These are phyloP conservation scores for Phytophthora constricta DNA, from an alignment of 352 stramenopile species.

Conservation along the genomic window DNA sequence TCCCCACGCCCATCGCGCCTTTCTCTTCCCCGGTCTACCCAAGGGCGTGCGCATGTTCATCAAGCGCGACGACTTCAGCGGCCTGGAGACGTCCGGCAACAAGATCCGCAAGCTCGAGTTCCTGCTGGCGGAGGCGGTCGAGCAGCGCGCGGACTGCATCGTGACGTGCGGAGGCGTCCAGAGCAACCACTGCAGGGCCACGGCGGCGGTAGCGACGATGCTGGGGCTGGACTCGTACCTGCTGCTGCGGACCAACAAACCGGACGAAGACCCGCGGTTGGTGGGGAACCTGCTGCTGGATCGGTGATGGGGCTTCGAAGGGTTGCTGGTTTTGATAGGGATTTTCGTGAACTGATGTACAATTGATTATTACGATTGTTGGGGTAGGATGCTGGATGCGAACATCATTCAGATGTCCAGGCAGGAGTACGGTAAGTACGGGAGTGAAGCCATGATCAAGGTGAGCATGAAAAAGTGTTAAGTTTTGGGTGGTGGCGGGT, in stretches of 20 bases:
- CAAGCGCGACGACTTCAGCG: conserved; percentile 90
- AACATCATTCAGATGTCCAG: conserved; percentile 83
- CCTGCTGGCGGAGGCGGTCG: conserved; percentile 90
- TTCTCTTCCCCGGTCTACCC: conserved; percentile 73
- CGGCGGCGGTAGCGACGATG: conserved; percentile 85
- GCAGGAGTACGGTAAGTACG: conserved; percentile 81
- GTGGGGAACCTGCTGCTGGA: conserved; percentile 84
- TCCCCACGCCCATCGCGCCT: conserved; percentile 81
- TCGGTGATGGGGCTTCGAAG: conserved; percentile 33
- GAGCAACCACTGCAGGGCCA: conserved; percentile 94
- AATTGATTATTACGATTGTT: conserved; percentile 1
- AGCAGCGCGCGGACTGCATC: conserved; percentile 84
- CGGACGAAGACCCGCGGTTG: conserved; percentile 70
- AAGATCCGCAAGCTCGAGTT: conserved; percentile 97
- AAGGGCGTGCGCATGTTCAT: conserved; percentile 80
- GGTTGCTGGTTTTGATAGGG: background rate
- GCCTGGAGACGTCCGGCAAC: conserved; percentile 93
- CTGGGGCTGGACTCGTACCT: conserved; percentile 92
- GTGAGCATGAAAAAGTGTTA: conserved; percentile 21
- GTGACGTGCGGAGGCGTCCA: conserved; percentile 94
- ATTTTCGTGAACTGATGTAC: background rate
- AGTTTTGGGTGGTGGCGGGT: background rate
- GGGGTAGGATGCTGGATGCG: conserved; percentile 67
- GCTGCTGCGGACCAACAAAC: conserved; percentile 86
- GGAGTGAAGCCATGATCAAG: conserved; percentile 84